Conservation (phyloP, 768 basidiomycete genomes). For the Boletus tomentosulus region DNA sequence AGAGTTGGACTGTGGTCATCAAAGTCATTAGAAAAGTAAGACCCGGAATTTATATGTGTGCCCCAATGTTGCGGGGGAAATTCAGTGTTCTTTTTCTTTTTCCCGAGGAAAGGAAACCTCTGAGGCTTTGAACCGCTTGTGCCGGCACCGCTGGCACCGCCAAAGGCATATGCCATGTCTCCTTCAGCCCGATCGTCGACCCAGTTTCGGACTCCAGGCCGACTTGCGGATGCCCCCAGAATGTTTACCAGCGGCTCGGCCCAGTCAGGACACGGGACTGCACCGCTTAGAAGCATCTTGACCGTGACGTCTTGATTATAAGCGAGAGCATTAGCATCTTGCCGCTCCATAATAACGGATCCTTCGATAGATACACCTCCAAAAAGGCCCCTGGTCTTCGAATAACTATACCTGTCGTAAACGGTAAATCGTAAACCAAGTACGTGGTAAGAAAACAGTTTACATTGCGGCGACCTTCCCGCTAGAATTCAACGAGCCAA, state of each 20-base stretch:
- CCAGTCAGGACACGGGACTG: slow-evolving; percentile 73
- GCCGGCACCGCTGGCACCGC: background rate
- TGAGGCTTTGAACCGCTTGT: slow-evolving; percentile 34
- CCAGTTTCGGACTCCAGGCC: slow-evolving; percentile 69
- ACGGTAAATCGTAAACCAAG: slow-evolving; percentile 1
- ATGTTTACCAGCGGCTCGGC: slow-evolving; percentile 69
- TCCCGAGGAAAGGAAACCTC: slow-evolving; percentile 30
- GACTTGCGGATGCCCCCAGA: slow-evolving; percentile 66
- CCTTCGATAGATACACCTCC: slow-evolving; percentile 89
- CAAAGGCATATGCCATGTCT: slow-evolving; percentile 54
- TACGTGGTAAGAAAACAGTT: slow-evolving; percentile 9
- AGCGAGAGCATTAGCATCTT: slow-evolving; percentile 86
- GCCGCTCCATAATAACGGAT: slow-evolving; percentile 87
- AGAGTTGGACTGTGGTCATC: slow-evolving; percentile 9
- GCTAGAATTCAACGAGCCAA: slow-evolving; percentile 73
- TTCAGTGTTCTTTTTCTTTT: slow-evolving; percentile 44
- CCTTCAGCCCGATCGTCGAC: slow-evolving; percentile 45
- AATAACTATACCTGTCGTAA: slow-evolving; percentile 72
- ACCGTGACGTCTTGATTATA: slow-evolving; percentile 71
- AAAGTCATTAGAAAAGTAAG: slow-evolving; percentile 46
- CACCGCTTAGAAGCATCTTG: slow-evolving; percentile 77
- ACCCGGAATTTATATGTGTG: slow-evolving; percentile 41
- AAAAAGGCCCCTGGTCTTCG: slow-evolving; percentile 89
- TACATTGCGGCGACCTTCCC: slow-evolving; percentile 93
- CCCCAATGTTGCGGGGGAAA: slow-evolving; percentile 73